Conservation (phyloP, 192 early-diverging fungal species). For the Entophlyctis luteolus region DNA sequence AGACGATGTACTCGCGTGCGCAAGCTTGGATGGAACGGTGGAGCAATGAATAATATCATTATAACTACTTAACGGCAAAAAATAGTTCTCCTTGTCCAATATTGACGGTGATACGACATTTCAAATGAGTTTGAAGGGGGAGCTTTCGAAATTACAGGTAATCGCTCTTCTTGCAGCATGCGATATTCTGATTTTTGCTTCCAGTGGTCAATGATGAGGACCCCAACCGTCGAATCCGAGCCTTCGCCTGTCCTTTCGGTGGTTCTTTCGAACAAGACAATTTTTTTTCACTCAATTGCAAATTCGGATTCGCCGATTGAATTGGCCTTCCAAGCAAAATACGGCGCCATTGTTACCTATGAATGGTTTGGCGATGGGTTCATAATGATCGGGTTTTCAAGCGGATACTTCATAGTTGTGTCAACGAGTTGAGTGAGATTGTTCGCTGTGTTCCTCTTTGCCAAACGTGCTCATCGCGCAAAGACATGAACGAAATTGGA, state of each 20-base stretch:
- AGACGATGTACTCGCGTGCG: conserved; percentile 46
- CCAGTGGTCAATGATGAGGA: conserved; percentile 30
- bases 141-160: conserved; percentile 47
- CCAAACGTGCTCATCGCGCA: too few relatives aligned
- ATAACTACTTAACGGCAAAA: background rate
- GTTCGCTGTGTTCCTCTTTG: too few relatives aligned
- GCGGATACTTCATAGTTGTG: conserved; percentile 48
- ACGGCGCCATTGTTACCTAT: conserved; percentile 45
- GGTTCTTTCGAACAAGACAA: conserved; percentile 35
- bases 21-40: conserved; percentile 47
- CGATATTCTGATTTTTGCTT: background rate
- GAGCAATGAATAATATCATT: background rate
- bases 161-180: background rate
- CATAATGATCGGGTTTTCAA: conserved; percentile 45
- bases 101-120: conserved; percentile 46
- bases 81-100: conserved; percentile 48
- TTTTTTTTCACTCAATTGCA: conserved; percentile 44
- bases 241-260: conserved; percentile 36
- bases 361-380: conserved; percentile 49
- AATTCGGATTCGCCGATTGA: conserved; percentile 44
- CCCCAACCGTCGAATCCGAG: conserved; percentile 2
- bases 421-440: conserved; percentile 36
- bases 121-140: conserved; percentile 41
- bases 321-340: conserved; percentile 48
- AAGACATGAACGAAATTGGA: conserved; percentile 43